phyloP scores from a whole-genome alignment of 352 stramenopile genomes.

The Elongisporangium senticosum region DNA sequence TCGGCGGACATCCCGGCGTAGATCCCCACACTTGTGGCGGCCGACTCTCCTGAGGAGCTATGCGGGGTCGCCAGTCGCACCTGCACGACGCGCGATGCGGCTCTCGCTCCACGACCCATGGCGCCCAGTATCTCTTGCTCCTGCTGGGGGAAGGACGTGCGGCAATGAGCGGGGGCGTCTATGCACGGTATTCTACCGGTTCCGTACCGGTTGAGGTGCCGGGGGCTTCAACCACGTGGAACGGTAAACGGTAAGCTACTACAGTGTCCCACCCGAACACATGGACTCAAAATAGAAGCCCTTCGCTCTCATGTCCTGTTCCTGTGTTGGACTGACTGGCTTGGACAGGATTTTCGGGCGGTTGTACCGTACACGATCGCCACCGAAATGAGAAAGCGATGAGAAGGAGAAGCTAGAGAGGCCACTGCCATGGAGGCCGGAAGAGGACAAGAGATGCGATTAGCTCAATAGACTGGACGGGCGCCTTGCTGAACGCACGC shows the following conservation, averaged over 20 bases:
- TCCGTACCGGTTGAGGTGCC: background rate
- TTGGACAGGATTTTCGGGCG: background rate
- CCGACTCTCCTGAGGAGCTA: background rate
- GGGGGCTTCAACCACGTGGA: background rate
- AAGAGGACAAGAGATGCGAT: background rate
- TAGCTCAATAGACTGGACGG: background rate
- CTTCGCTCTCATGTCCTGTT: background rate
- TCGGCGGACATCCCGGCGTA: slow-evolving; percentile 40
- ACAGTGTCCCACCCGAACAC: background rate
- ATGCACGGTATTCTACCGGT: background rate
- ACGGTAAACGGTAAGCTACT: background rate
- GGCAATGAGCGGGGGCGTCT: background rate
- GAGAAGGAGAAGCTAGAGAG: background rate
- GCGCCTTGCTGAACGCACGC: background rate
- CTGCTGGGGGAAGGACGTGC: background rate
- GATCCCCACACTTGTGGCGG: slow-evolving; percentile 30
- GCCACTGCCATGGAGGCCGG: background rate
- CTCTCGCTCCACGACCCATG: background rate
- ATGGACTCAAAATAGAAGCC: background rate
- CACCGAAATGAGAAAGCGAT: background rate
- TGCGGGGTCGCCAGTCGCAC: background rate
- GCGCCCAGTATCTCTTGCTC: background rate
- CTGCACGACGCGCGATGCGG: background rate
- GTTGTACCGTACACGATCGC: background rate
- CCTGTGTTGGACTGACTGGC: background rate